Percentiles rank a stretch among this genome's conserved stretches.
These are phyloP conservation scores for Yamadazyma membranifaciens DNA, from an alignment of 1,139 yeast genomes.

Conservation along the genomic window DNA sequence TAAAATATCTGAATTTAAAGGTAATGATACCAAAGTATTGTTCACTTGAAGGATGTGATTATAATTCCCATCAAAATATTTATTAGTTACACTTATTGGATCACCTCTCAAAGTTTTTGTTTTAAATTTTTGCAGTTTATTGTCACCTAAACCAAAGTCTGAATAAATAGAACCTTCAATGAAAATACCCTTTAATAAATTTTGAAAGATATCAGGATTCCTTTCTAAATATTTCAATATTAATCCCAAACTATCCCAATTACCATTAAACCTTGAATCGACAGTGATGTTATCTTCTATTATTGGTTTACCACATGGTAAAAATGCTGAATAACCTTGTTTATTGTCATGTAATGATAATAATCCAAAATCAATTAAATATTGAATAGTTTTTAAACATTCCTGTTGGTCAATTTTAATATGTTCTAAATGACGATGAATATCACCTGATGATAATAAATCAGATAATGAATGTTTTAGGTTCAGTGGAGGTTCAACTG, in stretches of 20 bases:
- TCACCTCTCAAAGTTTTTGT: constrained; percentile 41
- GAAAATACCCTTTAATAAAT: constrained; percentile 57
- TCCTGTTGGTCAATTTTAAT: constrained; percentile 34
- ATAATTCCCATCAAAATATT: constrained; percentile 23
- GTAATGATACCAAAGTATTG: constrained; percentile 26
- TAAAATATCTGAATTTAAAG: constrained; percentile 62
- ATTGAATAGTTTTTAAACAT: constrained; percentile 37
- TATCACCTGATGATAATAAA: constrained; percentile 35
- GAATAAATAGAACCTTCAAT: constrained; percentile 68
- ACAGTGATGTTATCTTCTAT: constrained; percentile 4
- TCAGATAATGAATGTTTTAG: constrained; percentile 40
- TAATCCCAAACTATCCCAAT: constrained; percentile 72
- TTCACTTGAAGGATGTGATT: constrained; percentile 28
- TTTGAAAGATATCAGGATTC: constrained; percentile 49
- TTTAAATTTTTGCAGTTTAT: constrained; percentile 18
- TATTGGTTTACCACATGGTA: constrained; percentile 60
- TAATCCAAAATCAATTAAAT: constrained; percentile 29
- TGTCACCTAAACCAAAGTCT: constrained; percentile 42
- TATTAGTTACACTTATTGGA: constrained; percentile 20
- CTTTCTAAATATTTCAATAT: constrained; percentile 56
- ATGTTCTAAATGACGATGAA: constrained; percentile 30
- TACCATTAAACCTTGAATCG: constrained; percentile 6
- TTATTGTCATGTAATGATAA: constrained; percentile 46
- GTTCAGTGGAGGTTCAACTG: constrained; percentile 35
- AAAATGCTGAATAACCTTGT: constrained; percentile 69